These are phyloP conservation scores for Malus asiatica DNA, from an alignment of 306 rosid genomes.

Conservation along the genomic window DNA sequence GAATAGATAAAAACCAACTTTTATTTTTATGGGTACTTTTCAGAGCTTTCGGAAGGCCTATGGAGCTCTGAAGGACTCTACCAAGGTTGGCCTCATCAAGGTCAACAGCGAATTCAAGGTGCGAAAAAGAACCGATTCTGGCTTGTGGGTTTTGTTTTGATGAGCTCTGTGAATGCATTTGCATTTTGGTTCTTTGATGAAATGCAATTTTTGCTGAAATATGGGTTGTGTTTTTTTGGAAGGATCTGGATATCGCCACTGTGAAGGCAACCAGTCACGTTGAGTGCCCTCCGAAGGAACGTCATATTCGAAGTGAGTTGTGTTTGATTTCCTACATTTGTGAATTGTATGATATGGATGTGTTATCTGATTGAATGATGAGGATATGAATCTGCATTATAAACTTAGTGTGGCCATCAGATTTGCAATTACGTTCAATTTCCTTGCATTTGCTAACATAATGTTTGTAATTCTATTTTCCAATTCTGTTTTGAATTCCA, in stretches of 20 bases:
- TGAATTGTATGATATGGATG: neutral
- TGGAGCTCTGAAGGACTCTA: conserved; percentile 93
- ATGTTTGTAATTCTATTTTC: neutral
- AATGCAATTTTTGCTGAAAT: neutral
- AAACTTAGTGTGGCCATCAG: neutral
- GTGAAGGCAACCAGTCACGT: conserved; percentile 90
- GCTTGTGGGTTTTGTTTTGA: neutral
- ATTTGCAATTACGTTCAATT: neutral
- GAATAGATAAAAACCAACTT: neutral
- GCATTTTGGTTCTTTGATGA: neutral
- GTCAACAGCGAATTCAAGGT: conserved; percentile 95
- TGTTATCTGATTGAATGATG: neutral
- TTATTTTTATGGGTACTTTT: conserved; percentile 62
- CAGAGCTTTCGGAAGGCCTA: conserved; percentile 73
- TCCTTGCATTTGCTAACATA: neutral
- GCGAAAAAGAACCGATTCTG: neutral
- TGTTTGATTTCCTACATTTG: neutral
- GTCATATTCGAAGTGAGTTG: conserved; percentile 82
- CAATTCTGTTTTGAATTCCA: neutral
- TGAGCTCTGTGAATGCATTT: neutral
- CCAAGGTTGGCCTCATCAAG: conserved; percentile 97
- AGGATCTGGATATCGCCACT: conserved; percentile 95
- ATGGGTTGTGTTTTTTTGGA: neutral
- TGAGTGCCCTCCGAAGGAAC: conserved; percentile 89
- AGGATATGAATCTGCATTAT: neutral